Conservation (phyloP, 192 early-diverging fungal species). For the Cetraspora pellucida region DNA sequence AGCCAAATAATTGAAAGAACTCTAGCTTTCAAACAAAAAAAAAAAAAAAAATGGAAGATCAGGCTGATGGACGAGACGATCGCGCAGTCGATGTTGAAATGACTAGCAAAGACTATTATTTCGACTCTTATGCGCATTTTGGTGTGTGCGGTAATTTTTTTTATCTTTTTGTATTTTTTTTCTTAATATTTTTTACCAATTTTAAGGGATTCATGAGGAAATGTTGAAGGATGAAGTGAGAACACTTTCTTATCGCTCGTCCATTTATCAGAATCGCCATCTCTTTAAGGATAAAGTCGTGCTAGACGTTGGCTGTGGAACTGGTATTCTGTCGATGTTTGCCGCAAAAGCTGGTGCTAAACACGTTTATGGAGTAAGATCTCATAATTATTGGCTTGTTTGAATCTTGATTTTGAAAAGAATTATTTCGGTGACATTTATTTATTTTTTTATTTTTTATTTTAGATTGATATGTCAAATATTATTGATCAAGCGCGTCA, state of each 20-base stretch:
- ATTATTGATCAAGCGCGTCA: constrained; percentile 81
- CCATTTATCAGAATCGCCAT: constrained; percentile 82
- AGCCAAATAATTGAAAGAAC: no score
- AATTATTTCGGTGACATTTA: no score
- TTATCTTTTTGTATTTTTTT: neutral
- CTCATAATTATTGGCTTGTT: neutral
- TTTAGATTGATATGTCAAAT: constrained; percentile 82
- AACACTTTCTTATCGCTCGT: constrained; percentile 80
- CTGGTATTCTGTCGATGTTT: constrained; percentile 92
- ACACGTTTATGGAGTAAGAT: constrained; percentile 53
- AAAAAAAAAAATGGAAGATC: neutral
- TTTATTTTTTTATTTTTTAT: constrained; percentile 32
- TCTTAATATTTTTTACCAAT: neutral
- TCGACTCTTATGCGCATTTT: constrained; percentile 99
- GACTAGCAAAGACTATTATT: constrained; percentile 86
- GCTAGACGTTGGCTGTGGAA: constrained; percentile 88
- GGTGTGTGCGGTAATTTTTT: constrained; percentile 45
- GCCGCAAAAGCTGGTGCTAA: constrained; percentile 84
- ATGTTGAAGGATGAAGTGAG: constrained; percentile 87
- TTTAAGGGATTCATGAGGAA: constrained; percentile 44
- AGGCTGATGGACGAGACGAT: neutral
- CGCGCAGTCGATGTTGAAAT: constrained; percentile 18
- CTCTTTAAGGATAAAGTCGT: constrained; percentile 86
- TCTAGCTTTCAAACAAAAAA: neutral
- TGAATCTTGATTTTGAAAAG: neutral